Conservation (phyloP, 371 early-diverging fungal genomes). For the Smittium mucronatum region DNA sequence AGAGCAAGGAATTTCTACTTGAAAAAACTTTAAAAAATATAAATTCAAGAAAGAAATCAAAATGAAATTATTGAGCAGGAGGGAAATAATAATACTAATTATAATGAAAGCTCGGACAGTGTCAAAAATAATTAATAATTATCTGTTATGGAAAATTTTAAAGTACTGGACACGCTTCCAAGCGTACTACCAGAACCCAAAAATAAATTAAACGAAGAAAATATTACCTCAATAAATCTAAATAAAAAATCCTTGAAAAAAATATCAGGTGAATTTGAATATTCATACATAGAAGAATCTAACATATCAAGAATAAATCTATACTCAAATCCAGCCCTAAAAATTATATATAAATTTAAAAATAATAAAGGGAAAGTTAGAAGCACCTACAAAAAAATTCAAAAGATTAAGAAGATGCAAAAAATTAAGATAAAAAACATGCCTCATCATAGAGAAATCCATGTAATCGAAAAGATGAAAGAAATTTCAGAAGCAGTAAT, state of each 20-base stretch:
- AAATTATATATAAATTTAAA: not conserved
- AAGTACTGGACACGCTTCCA: no score
- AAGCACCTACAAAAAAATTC: constrained; percentile 2
- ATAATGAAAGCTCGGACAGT: not conserved
- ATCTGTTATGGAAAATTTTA: no score
- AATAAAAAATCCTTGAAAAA: not conserved
- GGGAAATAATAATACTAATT: not conserved
- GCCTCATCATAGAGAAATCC: not conserved
- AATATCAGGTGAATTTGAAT: not conserved
- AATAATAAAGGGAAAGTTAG: not conserved
- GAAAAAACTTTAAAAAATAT: not conserved
- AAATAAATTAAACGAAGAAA: no score
- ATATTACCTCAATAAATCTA: no score
- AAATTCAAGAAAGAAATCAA: not conserved
- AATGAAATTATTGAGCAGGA: not conserved
- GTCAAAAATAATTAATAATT: not conserved
- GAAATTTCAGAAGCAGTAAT: not conserved
- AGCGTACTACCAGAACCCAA: no score
- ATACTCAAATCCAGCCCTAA: not conserved
- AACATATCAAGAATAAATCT: not conserved
- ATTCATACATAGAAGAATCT: not conserved
- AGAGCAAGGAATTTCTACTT: not conserved
- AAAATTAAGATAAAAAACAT: not conserved
- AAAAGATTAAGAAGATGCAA: not conserved
- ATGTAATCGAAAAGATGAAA: not conserved